Base-by-base conservation (phyloP, 202 grass and related monocot species). In the Digitaria exilis region DNA sequence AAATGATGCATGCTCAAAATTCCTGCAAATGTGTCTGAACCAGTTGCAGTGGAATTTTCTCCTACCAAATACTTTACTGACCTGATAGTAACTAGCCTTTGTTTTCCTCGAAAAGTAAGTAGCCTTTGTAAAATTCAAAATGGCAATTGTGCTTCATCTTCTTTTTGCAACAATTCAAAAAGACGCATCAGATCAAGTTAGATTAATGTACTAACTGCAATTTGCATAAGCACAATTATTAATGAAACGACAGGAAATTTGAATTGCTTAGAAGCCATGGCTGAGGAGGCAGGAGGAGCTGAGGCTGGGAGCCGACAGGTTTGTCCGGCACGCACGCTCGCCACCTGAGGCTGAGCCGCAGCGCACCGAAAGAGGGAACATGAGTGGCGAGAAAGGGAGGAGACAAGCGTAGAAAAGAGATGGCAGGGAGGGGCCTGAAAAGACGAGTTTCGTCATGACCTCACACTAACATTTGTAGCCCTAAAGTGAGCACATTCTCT, bases 381-480 rank as follows among this genome's bases (percentile, higher is more conserved):
- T 44, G 64, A 84, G 42, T 58, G 31, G 57, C 4, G 22, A 42
- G 71, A 69, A 77, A 80, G 52, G 11, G 21, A 16, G 37, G 21
- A 22, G 4, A 2, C 21, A 45, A 25, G 32, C 32, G 59, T 35
- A 50, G 74, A 50, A 79, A 73, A 56, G 50, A 74, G 70, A 21
- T 67, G 80, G 55, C 65, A 68, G 14, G n/a, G 61, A 39, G 19
- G 39, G 82, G 13, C 52, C 66, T 82, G 66, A 86, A 90, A 90
- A 90, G 88, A 68, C 51, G 83, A 21, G 48, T 35, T 5, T 5
- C 50, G 11, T 42, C 52, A 82, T 60, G 87, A 80, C 42, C 82
- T 71, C 82, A 89, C 76, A 81, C 63, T n/a, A 69, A 52, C 62
- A 80, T 63, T 60, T 84, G 76, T 74, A 69, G 37, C 78, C 77